Evolutionary conservation across 140 eudicot genomes (phyloP).

Genomic region (Senecio squalidus): DNA sequence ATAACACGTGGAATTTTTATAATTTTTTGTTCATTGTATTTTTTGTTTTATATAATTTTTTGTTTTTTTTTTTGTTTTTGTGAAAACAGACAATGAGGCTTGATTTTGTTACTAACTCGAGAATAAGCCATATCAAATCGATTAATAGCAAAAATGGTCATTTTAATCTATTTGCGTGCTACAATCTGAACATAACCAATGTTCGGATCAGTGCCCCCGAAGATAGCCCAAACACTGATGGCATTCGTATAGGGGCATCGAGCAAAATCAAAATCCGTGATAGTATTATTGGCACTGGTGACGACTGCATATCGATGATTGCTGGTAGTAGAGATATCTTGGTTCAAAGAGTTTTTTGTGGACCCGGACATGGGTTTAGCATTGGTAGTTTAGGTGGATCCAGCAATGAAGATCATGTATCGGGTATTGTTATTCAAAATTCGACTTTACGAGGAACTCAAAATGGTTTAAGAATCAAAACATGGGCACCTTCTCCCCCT

Average conservation of each 20-base stretch:
- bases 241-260: slow-evolving; percentile 54
- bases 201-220: slow-evolving; percentile 41
- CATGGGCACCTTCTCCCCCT: slow-evolving; percentile 44
- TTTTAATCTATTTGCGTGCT: slow-evolving; percentile 52
- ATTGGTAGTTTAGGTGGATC: slow-evolving; percentile 66
- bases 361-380: slow-evolving; percentile 89
- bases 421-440: slow-evolving; percentile 29
- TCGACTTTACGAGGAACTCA: slow-evolving; percentile 43
- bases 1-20: neutral
- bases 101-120: slow-evolving; percentile 55
- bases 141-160: slow-evolving; percentile 57
- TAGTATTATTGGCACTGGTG: slow-evolving; percentile 53
- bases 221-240: slow-evolving; percentile 67
- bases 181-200: slow-evolving; percentile 38
- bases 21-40: neutral
- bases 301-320: slow-evolving; percentile 64
- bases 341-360: slow-evolving; percentile 42
- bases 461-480: slow-evolving; percentile 71
- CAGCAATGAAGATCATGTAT: slow-evolving; percentile 18
- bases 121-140: slow-evolving; percentile 30
- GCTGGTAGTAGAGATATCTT: slow-evolving; percentile 32
- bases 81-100: slow-evolving; percentile 48
- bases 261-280: slow-evolving; percentile 26
- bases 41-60: neutral
- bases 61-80: neutral